Evolutionary conservation across 257 asterid genomes (phyloP).

Genomic region (Coffea eugenioides): DNA sequence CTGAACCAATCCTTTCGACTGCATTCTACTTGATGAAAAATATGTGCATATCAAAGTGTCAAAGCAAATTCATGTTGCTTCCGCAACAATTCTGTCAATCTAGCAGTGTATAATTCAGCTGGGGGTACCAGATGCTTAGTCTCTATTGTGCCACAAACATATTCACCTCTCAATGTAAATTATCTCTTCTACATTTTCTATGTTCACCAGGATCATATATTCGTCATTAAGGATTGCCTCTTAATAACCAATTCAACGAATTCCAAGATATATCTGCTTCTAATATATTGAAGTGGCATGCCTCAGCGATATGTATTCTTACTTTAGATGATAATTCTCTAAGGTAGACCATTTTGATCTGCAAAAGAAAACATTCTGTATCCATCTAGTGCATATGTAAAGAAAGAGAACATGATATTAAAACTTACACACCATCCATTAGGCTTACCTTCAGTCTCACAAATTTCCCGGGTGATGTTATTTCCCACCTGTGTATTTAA

Average conservation of each 20-base stretch:
- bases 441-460: constrained; percentile 48
- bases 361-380: not conserved
- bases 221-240: not conserved
- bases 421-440: not conserved
- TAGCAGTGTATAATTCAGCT: not conserved
- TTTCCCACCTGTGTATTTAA: constrained; percentile 49
- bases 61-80: constrained; percentile 2
- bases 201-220: not conserved
- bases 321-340: not conserved
- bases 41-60: not conserved
- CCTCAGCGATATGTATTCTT: not conserved
- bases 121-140: not conserved
- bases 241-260: not conserved
- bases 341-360: not conserved
- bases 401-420: not conserved
- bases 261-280: not conserved
- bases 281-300: not conserved
- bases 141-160: not conserved
- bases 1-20: not conserved
- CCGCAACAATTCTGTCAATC: not conserved
- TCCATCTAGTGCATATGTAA: not conserved
- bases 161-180: not conserved
- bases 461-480: constrained; percentile 26
- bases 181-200: not conserved
- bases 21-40: not conserved